Evolutionary conservation across 257 asterid species (phyloP).

Genomic region (Ilex asprella): DNA sequence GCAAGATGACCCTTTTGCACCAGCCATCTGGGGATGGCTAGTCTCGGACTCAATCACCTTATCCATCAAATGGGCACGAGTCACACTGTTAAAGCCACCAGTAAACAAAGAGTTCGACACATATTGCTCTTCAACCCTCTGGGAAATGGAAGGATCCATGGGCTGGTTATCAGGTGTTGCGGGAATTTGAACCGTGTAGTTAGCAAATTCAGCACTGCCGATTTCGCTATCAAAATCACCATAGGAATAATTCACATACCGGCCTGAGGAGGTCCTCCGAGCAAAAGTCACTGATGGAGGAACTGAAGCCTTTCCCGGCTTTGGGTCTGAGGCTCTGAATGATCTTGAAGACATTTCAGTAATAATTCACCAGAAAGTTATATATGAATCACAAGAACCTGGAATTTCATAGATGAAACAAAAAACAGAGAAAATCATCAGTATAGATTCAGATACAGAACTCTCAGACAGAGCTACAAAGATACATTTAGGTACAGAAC

Average conservation of each 20-base stretch:
- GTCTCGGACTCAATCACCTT: slow-evolving; percentile 87
- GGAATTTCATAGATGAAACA: slow-evolving; percentile 12
- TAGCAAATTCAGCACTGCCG: slow-evolving; percentile 53
- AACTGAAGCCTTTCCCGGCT: slow-evolving; percentile 29
- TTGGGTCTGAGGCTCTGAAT: slow-evolving; percentile 38
- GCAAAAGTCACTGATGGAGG: slow-evolving; percentile 66
- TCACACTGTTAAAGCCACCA: slow-evolving; percentile 75
- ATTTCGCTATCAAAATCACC: slow-evolving; percentile 91
- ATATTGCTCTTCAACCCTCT: slow-evolving; percentile 84
- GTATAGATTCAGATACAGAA: slow-evolving; percentile 1
- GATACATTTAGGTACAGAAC: no score
- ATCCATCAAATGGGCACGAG: slow-evolving; percentile 94
- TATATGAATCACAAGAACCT: slow-evolving; percentile 29
- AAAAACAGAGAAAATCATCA: slow-evolving; percentile 3
- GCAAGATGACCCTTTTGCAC: slow-evolving; percentile 77
- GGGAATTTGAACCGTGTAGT: slow-evolving; percentile 84
- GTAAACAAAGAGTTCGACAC: slow-evolving; percentile 82
- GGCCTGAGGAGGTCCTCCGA: slow-evolving; percentile 71
- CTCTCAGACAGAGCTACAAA: slow-evolving; percentile 8
- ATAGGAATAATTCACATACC: slow-evolving; percentile 78
- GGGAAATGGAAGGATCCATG: slow-evolving; percentile 73
- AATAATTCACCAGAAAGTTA: slow-evolving; percentile 14
- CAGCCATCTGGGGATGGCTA: slow-evolving; percentile 92
- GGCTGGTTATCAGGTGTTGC: slow-evolving; percentile 97
- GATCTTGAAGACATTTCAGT: slow-evolving; percentile 62